Base-by-base conservation (phyloP, 2,329 filamentous ascomycete genomes). In the Dactylellina cionopaga region DNA sequence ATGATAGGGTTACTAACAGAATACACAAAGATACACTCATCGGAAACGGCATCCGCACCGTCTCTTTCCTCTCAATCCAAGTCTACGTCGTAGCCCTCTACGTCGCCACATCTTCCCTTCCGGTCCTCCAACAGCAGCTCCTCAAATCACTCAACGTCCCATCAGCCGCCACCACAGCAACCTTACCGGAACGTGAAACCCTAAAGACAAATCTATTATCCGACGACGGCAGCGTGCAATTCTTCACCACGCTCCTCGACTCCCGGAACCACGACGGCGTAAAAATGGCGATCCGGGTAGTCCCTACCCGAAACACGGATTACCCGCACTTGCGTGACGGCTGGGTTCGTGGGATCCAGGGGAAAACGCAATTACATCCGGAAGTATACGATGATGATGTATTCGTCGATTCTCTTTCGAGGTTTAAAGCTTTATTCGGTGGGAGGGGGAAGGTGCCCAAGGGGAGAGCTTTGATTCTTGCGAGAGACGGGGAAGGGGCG, bases 71-170 rank as follows among this genome's bases (percentile, higher is more conserved):
- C 44, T 84, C 87, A 51, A 92, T 99, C 44, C 89, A 96, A 80
- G 95, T 99, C 58, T 99, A 99, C 82, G 90, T 98, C 15, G 90
- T 96, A 0, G 95, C 94, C 13, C 87, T 96, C 77, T 99, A 99
- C 82, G 85, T 98, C 24, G 91, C 92, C 24, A 94, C 90, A 0
- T 83, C 89, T 35, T 92, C 96, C 78, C 88, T 99, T 69, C 88
- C 89, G 2, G 84, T 85, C n/a, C 84, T 99, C 39, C 94, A 98
- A 81, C 84, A 86, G 75, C 86, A 88, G 44, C 85, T 98, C 27
- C 46, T 72, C 1, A 33, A 54, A 17, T 11, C 68, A 24, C 35
- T 64, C 5, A 52, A 64, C 31, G 35, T 72, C 35, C 68, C 68
- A 27, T 33, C 68, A 13, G 31, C 68, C 2, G 94, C 93, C 1